These are phyloP conservation scores for Chlamydomonas schloesseri DNA, from an alignment of 139 green algal genomes.

Conservation along the genomic window DNA sequence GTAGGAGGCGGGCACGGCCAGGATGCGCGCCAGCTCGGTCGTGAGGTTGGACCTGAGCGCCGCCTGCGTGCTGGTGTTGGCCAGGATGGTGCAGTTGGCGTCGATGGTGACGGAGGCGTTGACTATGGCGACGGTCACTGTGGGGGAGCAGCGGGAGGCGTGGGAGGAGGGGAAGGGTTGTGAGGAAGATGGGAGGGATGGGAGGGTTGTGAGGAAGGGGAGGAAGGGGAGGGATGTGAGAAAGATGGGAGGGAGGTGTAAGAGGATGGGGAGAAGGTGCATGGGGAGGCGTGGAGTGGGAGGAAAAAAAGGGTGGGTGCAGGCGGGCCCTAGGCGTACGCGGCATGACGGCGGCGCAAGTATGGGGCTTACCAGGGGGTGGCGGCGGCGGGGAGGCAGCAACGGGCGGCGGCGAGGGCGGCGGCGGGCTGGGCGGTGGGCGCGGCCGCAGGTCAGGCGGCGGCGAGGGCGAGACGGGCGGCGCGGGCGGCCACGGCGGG, in stretches of 20 bases:
- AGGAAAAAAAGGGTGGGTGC: no score
- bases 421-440: neutral
- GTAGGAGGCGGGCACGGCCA: neutral
- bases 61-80: neutral
- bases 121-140: neutral
- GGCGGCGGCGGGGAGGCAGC: no score
- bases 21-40: neutral
- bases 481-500: neutral
- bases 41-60: neutral
- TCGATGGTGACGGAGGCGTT: neutral
- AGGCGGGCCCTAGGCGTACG: no score
- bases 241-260: no score
- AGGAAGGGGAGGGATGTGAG: no score
- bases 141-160: neutral
- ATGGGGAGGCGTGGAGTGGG: no score
- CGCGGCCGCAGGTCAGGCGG: neutral
- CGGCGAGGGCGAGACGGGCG: neutral
- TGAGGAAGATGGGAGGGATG: no score
- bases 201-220: no score
- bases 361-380: no score
- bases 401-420: neutral
- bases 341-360: no score
- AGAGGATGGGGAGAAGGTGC: no score
- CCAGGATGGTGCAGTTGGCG: neutral
- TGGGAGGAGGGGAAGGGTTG: no score